Evolutionary conservation across 208 protist species (phyloP), one percentile per base, ranked within the genome.

Genomic region (Zelonia costaricensis): DNA sequence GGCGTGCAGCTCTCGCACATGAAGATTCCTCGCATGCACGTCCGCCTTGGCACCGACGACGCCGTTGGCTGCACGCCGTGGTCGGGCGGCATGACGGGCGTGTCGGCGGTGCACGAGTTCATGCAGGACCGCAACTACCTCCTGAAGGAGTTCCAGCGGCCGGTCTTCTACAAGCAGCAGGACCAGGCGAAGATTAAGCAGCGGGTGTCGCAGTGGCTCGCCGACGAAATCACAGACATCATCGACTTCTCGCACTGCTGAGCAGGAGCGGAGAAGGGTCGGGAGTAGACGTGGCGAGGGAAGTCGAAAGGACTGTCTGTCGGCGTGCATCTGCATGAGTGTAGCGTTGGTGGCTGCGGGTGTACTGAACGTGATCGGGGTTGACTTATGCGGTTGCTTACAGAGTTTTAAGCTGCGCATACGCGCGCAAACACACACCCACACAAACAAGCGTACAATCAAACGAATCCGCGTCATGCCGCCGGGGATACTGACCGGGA

Each of bases 111-210:
- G 27, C 76, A 83, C 51, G 85, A 95, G 59, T 92, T 92, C 54
- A 79, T 87, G 72, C 84, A 92, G 60, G 89, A 95, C 51, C 73
- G 85, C 15, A 80, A 75, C 57, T 82, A 88, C 42, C 73, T 93
- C n/a, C 51, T 86, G 31, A 88, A 84, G 62, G 86, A 92, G 52
- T 91, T 88, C 55, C 76, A 79, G 48, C 54, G 82, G 52, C 89
- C 89, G 1, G 58, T 87, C 35, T 95, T 92, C 61, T 95, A 88
- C 80, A 91, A 91, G 65, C 84, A 82, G 69, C 85, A 92, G 68
- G 86, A 95, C 59, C 71, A 81, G 52, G 52, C 69, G 22, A 88
- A 87, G 70, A 78, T 92, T 18, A 80, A 80, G 72, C 71, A 81
- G 63, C 69, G 76, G 30, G 79, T 95, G 20, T 71, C 68, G 20